Evolutionary conservation across 2,329 filamentous ascomycete genomes (phyloP).

Genomic region (Alternaria solani): DNA sequence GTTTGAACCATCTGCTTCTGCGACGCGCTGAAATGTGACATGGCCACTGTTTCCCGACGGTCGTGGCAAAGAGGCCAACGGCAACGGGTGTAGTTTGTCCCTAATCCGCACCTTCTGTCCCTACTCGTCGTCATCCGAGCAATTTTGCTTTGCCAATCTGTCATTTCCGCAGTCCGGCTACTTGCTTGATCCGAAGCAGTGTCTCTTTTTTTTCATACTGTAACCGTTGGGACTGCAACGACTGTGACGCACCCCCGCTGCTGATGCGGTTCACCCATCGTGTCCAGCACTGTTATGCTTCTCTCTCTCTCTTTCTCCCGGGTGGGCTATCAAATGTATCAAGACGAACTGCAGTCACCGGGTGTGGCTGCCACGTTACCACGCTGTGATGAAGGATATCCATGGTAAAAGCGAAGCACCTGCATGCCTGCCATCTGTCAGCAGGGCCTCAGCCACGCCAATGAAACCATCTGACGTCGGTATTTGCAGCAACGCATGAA

Average conservation of each 20-base stretch:
- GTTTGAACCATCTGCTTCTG: slow-evolving; percentile 20
- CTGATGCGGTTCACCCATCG: not conserved
- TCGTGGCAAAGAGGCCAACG: slow-evolving; percentile 8
- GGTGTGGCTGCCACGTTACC: not conserved
- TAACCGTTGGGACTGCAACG: not conserved
- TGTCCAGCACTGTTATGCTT: not conserved
- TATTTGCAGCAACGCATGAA: not conserved
- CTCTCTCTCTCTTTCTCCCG: not conserved
- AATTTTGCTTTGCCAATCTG: slow-evolving; percentile 8
- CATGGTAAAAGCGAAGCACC: slow-evolving; percentile 3
- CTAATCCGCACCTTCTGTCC: not conserved
- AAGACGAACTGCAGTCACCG: not conserved
- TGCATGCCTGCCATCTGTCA: slow-evolving; percentile 14
- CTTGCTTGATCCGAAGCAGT: not conserved
- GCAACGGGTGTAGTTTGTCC: not conserved
- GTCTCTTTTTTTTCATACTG: not conserved
- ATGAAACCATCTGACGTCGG: not conserved
- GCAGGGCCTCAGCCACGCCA: slow-evolving; percentile 5
- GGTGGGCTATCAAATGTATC: not conserved
- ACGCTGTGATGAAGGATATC: not conserved
- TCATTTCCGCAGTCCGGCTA: not conserved
- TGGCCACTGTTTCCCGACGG: slow-evolving; percentile 21
- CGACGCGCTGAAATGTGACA: slow-evolving; percentile 17
- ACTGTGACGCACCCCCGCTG: not conserved
- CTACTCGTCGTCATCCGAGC: not conserved